Evolutionary conservation across 805 yeast species (phyloP), one percentile per base, ranked within the genome.

Genomic region (Candida qinlingensis): DNA sequence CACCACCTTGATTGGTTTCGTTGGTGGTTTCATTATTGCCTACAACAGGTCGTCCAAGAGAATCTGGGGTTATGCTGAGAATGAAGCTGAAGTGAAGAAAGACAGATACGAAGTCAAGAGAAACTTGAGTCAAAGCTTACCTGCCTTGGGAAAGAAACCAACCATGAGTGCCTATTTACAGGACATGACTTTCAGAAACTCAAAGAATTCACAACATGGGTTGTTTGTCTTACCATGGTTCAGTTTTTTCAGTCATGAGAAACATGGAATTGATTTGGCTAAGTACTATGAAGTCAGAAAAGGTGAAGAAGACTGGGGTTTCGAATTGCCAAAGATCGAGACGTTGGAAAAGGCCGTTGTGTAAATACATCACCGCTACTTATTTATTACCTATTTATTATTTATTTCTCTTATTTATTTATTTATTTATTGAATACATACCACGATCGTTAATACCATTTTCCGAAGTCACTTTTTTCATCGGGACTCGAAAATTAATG

Each of bases 61-160:
- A 62, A 87, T 87, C 68, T 80, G 84, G 75, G 96, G 96, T 29
- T 78, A 80, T 72, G 56, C 75, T 27, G 96, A 88, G 68, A 87
- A 87, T 67, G 57, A 71, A 34, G 70, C 81, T 54, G 96, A 87
- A 67, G 88, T 85, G 46, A 62, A 62, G 48, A 80, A 74, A 67
- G 96, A 88, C 66, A 75, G 95, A 64, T 82, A 72, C 62, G 90
- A 87, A 66, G 76, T 83, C 54, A 86, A 87, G 66, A 71, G 74
- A 54, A 74, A 81, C 54, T 75, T 87, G 54, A 75, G 86, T 33
- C 68, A 76, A 60, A 89, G 85, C 36, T 72, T 75, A 59, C 75
- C 81, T 46, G 87, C 92, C 35, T 85, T 80, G 65, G 87, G 86
- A 40, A 74, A 70, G 4, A 51, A 46, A 56, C 80, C 88, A 48